These are phyloP conservation scores for Mycena vitilis DNA, from an alignment of 768 basidiomycete species.

Conservation along the genomic window DNA sequence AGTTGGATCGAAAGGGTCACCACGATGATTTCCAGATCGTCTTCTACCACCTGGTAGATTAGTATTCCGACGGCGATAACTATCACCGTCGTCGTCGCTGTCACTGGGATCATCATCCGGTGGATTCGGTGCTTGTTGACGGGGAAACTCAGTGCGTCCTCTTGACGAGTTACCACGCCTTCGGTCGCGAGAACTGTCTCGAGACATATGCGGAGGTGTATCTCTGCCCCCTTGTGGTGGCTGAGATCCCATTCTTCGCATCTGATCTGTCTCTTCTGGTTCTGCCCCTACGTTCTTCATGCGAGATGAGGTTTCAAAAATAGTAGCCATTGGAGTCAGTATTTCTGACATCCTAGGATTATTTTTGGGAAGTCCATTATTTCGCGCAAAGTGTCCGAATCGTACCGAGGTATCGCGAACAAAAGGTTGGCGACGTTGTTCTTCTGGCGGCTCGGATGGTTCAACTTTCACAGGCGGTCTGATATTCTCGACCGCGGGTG, in stretches of 20 bases:
- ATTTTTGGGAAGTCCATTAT: neutral
- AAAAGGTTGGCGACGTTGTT: too few relatives aligned
- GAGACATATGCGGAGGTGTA: neutral
- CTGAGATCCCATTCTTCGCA: neutral
- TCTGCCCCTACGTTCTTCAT: neutral
- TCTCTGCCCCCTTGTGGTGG: neutral
- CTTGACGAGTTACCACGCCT: too few relatives aligned
- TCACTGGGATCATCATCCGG: neutral
- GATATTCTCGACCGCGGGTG: too few relatives aligned
- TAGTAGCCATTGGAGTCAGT: conserved; percentile 2
- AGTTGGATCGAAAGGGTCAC: neutral
- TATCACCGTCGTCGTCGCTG: neutral
- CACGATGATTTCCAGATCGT: neutral
- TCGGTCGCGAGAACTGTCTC: too few relatives aligned
- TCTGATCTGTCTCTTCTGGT: neutral
- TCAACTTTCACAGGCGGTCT: too few relatives aligned
- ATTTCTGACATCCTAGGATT: conserved; percentile 10
- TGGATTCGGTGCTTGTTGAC: neutral
- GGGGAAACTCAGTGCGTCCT: too few relatives aligned
- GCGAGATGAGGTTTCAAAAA: neutral
- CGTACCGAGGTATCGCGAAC: neutral
- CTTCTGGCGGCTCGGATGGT: too few relatives aligned
- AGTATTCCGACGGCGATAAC: too few relatives aligned
- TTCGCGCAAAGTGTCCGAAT: neutral
- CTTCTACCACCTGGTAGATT: too few relatives aligned